Conservation (phyloP, 345 rosid genomes). For the Lepidium sativum region DNA sequence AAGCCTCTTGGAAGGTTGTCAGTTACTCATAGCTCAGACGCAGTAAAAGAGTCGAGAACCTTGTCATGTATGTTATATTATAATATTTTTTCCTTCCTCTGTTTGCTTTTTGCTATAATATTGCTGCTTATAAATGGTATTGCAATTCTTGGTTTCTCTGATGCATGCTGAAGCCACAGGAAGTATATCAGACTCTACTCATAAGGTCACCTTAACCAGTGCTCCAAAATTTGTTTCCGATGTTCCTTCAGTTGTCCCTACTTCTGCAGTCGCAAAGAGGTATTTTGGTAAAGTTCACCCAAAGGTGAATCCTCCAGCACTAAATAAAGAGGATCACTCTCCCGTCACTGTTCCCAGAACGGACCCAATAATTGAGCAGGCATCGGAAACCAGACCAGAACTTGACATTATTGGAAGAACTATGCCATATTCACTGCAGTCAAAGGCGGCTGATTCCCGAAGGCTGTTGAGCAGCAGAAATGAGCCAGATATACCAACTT, state of each 20-base stretch:
- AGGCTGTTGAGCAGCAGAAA: slow-evolving; percentile 47
- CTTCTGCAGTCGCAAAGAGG: slow-evolving; percentile 47
- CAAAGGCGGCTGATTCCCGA: slow-evolving; percentile 53
- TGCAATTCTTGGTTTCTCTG: slow-evolving; percentile 27
- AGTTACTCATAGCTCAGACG: slow-evolving; percentile 64
- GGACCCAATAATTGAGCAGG: slow-evolving; percentile 47
- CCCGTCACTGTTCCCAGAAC: slow-evolving; percentile 85
- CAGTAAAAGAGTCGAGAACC: slow-evolving; percentile 52
- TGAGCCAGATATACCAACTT: slow-evolving; percentile 48
- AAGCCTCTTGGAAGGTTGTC: slow-evolving; percentile 66
- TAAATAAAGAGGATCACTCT: slow-evolving; percentile 46
- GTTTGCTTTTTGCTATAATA: not conserved
- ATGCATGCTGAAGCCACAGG: slow-evolving; percentile 69
- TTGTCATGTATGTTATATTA: slow-evolving; percentile 43
- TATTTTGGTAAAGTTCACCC: slow-evolving; percentile 38
- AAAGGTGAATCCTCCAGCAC: slow-evolving; percentile 37
- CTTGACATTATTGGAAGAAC: slow-evolving; percentile 77
- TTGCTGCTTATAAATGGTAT: slow-evolving; percentile 1
- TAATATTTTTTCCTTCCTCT: slow-evolving; percentile 26
- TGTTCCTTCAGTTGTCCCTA: slow-evolving; percentile 36
- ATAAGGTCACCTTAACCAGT: slow-evolving; percentile 44
- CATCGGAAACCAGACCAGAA: slow-evolving; percentile 66
- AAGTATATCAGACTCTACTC: slow-evolving; percentile 69
- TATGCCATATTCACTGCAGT: slow-evolving; percentile 96
- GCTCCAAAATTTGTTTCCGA: slow-evolving; percentile 35